Conservation (phyloP, 768 basidiomycete species). For the Russula sp. region DNA sequence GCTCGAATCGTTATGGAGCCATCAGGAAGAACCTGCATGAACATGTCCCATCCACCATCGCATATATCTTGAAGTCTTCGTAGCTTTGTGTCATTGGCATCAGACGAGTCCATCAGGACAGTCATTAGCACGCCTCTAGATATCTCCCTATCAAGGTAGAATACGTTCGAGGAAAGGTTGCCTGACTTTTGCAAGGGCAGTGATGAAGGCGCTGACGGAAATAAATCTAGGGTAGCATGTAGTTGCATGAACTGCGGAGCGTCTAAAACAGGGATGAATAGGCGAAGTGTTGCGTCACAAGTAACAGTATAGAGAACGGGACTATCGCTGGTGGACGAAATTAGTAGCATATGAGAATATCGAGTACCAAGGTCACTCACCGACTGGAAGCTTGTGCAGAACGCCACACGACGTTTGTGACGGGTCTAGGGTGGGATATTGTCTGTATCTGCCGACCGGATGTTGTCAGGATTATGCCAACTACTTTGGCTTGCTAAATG, state of each 20-base stretch:
- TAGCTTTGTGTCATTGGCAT: constrained; percentile 39
- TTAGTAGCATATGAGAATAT: neutral
- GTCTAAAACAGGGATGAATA: constrained; percentile 85
- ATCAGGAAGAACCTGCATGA: constrained; percentile 62
- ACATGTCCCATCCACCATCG: constrained; percentile 73
- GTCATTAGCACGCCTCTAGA: constrained; percentile 42
- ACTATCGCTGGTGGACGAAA: constrained; percentile 47
- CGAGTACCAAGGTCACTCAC: constrained; percentile 33
- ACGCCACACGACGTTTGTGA: constrained; percentile 67
- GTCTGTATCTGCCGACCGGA: constrained; percentile 60
- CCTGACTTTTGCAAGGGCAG: constrained; percentile 26
- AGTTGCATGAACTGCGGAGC: constrained; percentile 79
- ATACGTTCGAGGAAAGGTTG: constrained; percentile 42
- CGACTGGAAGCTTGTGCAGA: constrained; percentile 58
- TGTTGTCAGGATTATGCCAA: constrained; percentile 66
- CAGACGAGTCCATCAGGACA: constrained; percentile 30
- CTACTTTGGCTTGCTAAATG: constrained; percentile 45
- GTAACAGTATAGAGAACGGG: constrained; percentile 79
- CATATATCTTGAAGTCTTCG: constrained; percentile 53
- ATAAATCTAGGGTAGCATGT: constrained; percentile 68
- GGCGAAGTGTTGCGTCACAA: constrained; percentile 70
- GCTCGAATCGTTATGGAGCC: constrained; percentile 69
- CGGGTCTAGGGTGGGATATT: constrained; percentile 66
- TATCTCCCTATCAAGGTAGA: constrained; percentile 62
- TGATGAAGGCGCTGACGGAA: constrained; percentile 46